Conservation (phyloP, 2,329 filamentous ascomycete genomes). For the Calonectria ilicicola region DNA sequence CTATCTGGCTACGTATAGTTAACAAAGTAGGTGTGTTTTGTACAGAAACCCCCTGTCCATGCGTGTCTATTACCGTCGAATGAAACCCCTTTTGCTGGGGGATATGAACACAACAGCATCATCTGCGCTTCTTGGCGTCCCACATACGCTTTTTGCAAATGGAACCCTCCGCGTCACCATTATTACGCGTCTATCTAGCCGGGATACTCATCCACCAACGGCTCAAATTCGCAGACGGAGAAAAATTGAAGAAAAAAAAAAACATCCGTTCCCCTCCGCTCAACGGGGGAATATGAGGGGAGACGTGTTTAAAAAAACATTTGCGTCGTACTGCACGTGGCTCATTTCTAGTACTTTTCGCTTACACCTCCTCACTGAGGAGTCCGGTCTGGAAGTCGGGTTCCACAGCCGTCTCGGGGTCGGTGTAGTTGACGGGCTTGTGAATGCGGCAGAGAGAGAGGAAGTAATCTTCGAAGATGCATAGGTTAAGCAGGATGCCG, state of each 20-base stretch:
- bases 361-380: slow-evolving; percentile 38
- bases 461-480: slow-evolving; percentile 77
- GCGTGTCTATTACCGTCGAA: slow-evolving; percentile 22
- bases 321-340: slow-evolving; percentile 16
- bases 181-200: slow-evolving; percentile 2
- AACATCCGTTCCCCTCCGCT: neutral
- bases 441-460: slow-evolving; percentile 72
- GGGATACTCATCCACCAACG: neutral
- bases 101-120: neutral
- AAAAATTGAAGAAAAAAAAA: neutral
- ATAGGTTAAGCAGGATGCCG: slow-evolving; percentile 69
- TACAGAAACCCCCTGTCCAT: slow-evolving; percentile 10
- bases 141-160: slow-evolving; percentile 1
- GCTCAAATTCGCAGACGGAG: neutral
- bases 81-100: slow-evolving; percentile 4
- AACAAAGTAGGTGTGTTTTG: slow-evolving; percentile 19
- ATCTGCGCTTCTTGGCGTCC: slow-evolving; percentile 11
- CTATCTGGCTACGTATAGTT: slow-evolving; percentile 13
- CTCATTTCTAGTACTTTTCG: slow-evolving; percentile 12
- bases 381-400: slow-evolving; percentile 44
- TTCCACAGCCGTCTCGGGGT: slow-evolving; percentile 51
- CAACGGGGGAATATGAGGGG: neutral
- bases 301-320: slow-evolving; percentile 1
- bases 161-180: neutral
- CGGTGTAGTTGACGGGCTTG: slow-evolving; percentile 65